Evolutionary conservation across 345 rosid species (phyloP).

Genomic region (Isatis tinctoria): DNA sequence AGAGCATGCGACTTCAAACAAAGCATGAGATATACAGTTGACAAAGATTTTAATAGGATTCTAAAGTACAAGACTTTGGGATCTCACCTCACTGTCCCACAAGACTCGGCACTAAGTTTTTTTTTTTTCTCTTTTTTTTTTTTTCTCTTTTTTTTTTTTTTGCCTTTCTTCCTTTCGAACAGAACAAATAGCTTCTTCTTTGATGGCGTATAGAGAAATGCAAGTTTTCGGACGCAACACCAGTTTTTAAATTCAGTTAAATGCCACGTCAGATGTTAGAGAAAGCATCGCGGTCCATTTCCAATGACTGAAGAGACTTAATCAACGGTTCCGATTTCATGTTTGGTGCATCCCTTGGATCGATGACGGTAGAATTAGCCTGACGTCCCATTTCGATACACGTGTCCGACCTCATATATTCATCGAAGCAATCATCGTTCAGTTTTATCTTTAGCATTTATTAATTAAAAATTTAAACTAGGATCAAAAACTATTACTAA

Average conservation of each 20-base stretch:
- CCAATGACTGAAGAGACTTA: background rate
- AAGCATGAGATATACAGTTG: background rate
- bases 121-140: background rate
- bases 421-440: background rate
- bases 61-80: slow-evolving; percentile 17
- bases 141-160: background rate
- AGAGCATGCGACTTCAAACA: slow-evolving; percentile 6
- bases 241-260: slow-evolving; percentile 65
- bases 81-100: slow-evolving; percentile 27
- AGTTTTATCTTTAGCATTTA: background rate
- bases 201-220: slow-evolving; percentile 47
- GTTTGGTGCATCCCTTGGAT: slow-evolving; percentile 22
- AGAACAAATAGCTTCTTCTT: slow-evolving; percentile 22
- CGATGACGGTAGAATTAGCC: slow-evolving; percentile 11
- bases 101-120: slow-evolving; percentile 27
- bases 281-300: slow-evolving; percentile 1
- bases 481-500: too few relatives aligned
- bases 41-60: background rate
- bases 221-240: slow-evolving; percentile 30
- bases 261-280: slow-evolving; percentile 39
- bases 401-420: background rate
- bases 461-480: background rate
- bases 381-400: background rate
- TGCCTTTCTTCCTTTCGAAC: slow-evolving; percentile 3
- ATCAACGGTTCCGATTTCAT: slow-evolving; percentile 3